Evolutionary conservation across 176 grass and related monocot genomes (phyloP).

Genomic region (Carex scoparia): DNA sequence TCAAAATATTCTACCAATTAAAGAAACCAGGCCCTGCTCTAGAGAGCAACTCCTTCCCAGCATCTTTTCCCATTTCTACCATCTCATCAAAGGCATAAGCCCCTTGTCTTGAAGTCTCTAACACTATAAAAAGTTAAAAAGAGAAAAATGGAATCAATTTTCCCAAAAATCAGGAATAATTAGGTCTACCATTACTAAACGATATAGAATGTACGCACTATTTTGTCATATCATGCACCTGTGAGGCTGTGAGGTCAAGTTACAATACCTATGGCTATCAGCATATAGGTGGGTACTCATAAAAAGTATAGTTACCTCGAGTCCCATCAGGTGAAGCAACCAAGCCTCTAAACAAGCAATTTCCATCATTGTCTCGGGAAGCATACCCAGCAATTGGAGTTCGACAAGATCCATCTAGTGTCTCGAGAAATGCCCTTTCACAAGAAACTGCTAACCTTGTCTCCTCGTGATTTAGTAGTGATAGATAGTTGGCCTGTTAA

Average conservation of each 20-base stretch:
- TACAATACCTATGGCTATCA: background rate
- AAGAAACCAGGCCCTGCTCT: slow-evolving; percentile 81
- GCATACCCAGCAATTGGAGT: slow-evolving; percentile 95
- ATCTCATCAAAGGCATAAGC: slow-evolving; percentile 60
- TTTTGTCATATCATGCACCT: background rate
- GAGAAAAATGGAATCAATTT: background rate
- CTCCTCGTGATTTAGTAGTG: slow-evolving; percentile 83
- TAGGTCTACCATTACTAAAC: background rate
- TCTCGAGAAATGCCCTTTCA: slow-evolving; percentile 85
- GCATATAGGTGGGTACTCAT: background rate
- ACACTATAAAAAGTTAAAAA: slow-evolving; percentile 31
- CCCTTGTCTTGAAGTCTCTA: slow-evolving; percentile 81
- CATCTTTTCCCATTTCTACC: slow-evolving; percentile 89
- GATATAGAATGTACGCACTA: background rate
- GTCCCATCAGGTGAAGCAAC: slow-evolving; percentile 87
- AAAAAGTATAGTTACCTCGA: slow-evolving; percentile 42
- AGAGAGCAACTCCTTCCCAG: slow-evolving; percentile 73
- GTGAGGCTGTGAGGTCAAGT: background rate
- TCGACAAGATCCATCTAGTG: slow-evolving; percentile 88
- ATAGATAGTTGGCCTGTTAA: slow-evolving; percentile 64
- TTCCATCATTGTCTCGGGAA: slow-evolving; percentile 52
- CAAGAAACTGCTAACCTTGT: slow-evolving; percentile 95
- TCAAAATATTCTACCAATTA: slow-evolving; percentile 37
- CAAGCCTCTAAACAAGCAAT: slow-evolving; percentile 79
- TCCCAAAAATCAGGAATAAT: background rate